These are phyloP conservation scores for Nakaseomyces nivariensis DNA, from an alignment of 1,139 yeast genomes.

Conservation along the genomic window DNA sequence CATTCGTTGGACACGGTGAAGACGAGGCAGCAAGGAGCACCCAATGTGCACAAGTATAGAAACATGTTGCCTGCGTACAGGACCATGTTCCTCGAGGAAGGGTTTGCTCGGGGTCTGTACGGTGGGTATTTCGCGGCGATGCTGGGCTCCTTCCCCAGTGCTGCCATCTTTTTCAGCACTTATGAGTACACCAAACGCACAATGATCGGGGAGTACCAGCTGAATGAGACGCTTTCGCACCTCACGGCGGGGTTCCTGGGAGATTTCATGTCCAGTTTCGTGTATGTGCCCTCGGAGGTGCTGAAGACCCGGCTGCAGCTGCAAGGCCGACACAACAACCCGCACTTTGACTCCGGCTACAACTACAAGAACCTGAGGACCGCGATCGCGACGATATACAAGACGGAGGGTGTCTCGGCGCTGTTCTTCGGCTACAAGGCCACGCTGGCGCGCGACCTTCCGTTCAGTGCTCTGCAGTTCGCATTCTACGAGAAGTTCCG, in stretches of 20 bases:
- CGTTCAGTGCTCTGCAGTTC: constrained; percentile 90
- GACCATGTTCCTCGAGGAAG: constrained; percentile 73
- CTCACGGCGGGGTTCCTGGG: constrained; percentile 83
- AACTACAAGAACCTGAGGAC: constrained; percentile 64
- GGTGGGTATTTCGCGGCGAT: constrained; percentile 91
- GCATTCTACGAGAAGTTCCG: constrained; percentile 89
- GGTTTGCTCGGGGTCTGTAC: constrained; percentile 72
- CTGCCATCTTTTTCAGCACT: constrained; percentile 84
- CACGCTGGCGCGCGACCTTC: constrained; percentile 80
- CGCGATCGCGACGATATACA: constrained; percentile 56
- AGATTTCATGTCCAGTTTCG: constrained; percentile 80
- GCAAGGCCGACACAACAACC: constrained; percentile 81
- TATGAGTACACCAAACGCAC: constrained; percentile 73
- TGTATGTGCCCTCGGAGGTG: constrained; percentile 97
- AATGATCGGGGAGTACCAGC: constrained; percentile 51
- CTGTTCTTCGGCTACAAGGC: constrained; percentile 89
- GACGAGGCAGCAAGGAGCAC: constrained; percentile 92
- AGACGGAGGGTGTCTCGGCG: constrained; percentile 64
- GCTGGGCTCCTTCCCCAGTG: constrained; percentile 85
- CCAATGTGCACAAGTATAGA: constrained; percentile 54
- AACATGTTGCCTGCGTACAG: constrained; percentile 60
- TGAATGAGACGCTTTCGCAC: constrained; percentile 74
- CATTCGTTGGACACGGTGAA: constrained; percentile 94
- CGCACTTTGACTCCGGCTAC: constrained; percentile 71
- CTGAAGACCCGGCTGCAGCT: constrained; percentile 83